A percentile compares a stretch with the other conserved stretches of the same genome.
Conservation (phyloP, 2,329 filamentous ascomycete genomes). For the Clarireedia homoeocarpa region DNA sequence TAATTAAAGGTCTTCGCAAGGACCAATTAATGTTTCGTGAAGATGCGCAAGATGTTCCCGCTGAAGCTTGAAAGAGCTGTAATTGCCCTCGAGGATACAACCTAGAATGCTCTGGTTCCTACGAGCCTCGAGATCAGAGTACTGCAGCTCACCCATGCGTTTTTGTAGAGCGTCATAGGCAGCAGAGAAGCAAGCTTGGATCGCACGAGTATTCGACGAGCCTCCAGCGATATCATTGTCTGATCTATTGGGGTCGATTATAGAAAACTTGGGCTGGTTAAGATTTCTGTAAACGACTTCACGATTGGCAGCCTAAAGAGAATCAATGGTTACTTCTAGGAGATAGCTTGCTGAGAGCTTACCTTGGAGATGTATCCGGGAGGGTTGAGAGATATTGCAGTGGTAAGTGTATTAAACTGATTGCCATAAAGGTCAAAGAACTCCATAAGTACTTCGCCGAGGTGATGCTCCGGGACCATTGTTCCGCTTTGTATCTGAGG, state of each 20-base stretch:
- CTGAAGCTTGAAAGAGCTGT: constrained; percentile 64
- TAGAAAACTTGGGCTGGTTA: constrained; percentile 64
- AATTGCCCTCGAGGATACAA: constrained; percentile 69
- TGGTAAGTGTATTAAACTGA: constrained; percentile 60
- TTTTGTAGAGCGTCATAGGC: constrained; percentile 51
- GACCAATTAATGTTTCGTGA: constrained; percentile 22
- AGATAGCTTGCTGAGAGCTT: constrained; percentile 22
- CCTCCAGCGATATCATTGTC: constrained; percentile 88
- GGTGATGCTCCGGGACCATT: constrained; percentile 54
- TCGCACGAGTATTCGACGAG: constrained; percentile 59
- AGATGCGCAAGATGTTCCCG: constrained; percentile 41
- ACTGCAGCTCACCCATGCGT: constrained; percentile 46
- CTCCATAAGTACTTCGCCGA: constrained; percentile 75
- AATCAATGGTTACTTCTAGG: background rate
- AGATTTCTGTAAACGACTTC: constrained; percentile 38
- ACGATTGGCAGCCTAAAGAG: constrained; percentile 12
- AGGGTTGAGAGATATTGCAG: constrained; percentile 69
- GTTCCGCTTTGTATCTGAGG: constrained; percentile 58
- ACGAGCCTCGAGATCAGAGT: constrained; percentile 20
- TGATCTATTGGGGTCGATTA: constrained; percentile 83
- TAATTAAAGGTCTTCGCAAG: constrained; percentile 9
- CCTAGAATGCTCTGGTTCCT: constrained; percentile 48
- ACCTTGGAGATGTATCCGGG: constrained; percentile 75
- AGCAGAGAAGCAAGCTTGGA: constrained; percentile 61
- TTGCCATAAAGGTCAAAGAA: constrained; percentile 90